Base-by-base conservation (phyloP, 495 filamentous ascomycete species). In the Penicillium herquei region DNA sequence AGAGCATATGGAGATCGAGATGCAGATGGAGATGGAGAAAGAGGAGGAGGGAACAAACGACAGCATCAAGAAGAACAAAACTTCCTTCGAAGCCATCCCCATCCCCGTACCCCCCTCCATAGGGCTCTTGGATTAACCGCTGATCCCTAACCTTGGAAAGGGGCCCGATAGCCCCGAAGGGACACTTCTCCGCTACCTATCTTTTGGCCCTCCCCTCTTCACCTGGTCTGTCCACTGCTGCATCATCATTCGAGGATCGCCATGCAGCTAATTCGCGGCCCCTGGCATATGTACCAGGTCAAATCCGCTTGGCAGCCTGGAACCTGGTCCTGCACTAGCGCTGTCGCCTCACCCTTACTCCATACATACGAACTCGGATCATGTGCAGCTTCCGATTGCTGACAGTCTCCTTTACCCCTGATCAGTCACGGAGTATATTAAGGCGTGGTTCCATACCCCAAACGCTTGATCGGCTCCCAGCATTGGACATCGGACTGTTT, bases 301-400 rank as follows among this genome's bases (percentile, higher is more conserved):
- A 49, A 13, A 26, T 13, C 37, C 34, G 12, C 53, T 45, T 35
- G 54, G 53, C 53, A 37, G 10, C 39, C 32, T 45, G 40, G 50
- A 44, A 17, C 14, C 32, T 58, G 41, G 33, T 48, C 49, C 55
- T 43, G 39, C 50, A 12, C 49, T 51, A 40, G 42, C 43, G 49
- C 31, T 34, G 53, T 53, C 56, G 39, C 56, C 52, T 54, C 50
- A 17, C 56, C 57, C 57, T 55, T 55, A 35, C 57, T 55, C 51
- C 52, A 17, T 10, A 53, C 35, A 49, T 45, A 39, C 16, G 31
- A 26, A 26, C 21, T 37, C 47, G 47, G 43, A 10, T 44, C 45
- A 35, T 31, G n/a, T 34, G 21, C 21, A 26, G 21, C 21, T 26
- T 26, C 21, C 21, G 21, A 26, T 26, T 26, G 21, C 21, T 26